Evolutionary conservation across 306 rosid genomes (phyloP).

Genomic region (Corylus avellana): DNA sequence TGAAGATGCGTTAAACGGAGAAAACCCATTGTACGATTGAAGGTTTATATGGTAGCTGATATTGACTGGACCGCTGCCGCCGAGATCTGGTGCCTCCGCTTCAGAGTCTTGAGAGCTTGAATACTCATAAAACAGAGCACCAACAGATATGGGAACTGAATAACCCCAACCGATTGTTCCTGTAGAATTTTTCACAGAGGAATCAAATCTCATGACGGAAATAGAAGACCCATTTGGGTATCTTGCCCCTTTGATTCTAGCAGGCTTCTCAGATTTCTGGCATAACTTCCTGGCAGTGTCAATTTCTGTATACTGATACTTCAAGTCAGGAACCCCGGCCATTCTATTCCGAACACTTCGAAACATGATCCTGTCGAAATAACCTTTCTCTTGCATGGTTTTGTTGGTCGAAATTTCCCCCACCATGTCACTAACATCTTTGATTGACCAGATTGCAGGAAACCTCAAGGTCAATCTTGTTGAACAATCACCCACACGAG

Average conservation of each 20-base stretch:
- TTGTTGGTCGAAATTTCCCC: constrained; percentile 70
- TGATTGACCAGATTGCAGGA: constrained; percentile 55
- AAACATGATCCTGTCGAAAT: constrained; percentile 44
- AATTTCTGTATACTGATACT: constrained; percentile 52
- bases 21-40: not conserved
- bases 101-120: not conserved
- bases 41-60: constrained; percentile 29
- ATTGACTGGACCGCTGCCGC: not conserved
- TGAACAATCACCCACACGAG: constrained; percentile 61
- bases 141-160: constrained; percentile 43
- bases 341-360: not conserved
- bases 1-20: constrained; percentile 15
- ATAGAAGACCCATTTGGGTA: constrained; percentile 32
- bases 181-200: constrained; percentile 27
- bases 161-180: constrained; percentile 29
- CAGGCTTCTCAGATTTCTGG: constrained; percentile 12
- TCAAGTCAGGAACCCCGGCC: constrained; percentile 5
- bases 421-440: constrained; percentile 32
- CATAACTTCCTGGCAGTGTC: constrained; percentile 41
- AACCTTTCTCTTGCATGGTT: constrained; percentile 30
- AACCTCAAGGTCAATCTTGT: constrained; percentile 41
- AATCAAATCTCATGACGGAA: constrained; percentile 42
- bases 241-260: not conserved
- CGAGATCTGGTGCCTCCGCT: not conserved
- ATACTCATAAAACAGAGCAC: constrained; percentile 16